A percentile compares a stretch with the other conserved stretches of the same genome.
phyloP scores from a whole-genome alignment of 805 yeast species.

The Wickerhamiella slavikovae region DNA sequence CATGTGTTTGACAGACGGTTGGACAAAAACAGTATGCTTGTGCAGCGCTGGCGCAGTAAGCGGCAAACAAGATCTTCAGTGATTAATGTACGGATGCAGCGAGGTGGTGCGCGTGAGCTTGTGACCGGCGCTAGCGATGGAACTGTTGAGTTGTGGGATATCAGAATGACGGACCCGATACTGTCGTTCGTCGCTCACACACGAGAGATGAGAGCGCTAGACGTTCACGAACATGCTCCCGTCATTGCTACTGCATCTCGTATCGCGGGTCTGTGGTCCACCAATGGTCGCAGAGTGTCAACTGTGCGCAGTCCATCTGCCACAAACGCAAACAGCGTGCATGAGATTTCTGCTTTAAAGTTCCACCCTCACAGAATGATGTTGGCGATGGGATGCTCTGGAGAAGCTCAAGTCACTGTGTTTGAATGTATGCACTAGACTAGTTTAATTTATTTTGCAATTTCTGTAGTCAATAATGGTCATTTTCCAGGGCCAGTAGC shows the following conservation, averaged over 20 bases:
- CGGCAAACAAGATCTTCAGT: constrained; percentile 44
- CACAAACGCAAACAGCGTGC: constrained; percentile 17
- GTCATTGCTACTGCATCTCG: constrained; percentile 75
- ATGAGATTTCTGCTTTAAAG: constrained; percentile 41
- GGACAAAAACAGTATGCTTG: constrained; percentile 71
- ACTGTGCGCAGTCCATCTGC: constrained; percentile 23
- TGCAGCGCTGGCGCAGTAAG: constrained; percentile 48
- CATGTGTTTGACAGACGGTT: constrained; percentile 81
- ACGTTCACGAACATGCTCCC: constrained; percentile 94
- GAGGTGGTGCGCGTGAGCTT: constrained; percentile 87
- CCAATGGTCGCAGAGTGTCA: constrained; percentile 55
- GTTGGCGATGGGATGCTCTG: constrained; percentile 48
- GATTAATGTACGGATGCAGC: constrained; percentile 74
- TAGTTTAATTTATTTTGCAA: too few species aligned
- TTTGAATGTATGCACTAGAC: constrained; percentile 3
- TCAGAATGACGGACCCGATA: constrained; percentile 48
- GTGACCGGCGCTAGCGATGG: constrained; percentile 69
- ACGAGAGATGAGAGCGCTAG: constrained; percentile 40
- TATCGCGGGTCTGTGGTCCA: constrained; percentile 62
- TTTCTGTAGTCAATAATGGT: too few species aligned
- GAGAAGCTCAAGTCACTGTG: constrained; percentile 4
- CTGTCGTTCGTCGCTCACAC: constrained; percentile 36
- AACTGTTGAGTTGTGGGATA: constrained; percentile 74
- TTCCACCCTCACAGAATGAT: constrained; percentile 93
- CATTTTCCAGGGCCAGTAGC: too few species aligned